These are phyloP conservation scores for Suhomyces xylopsoci DNA, from an alignment of 805 yeast species.

Conservation along the genomic window DNA sequence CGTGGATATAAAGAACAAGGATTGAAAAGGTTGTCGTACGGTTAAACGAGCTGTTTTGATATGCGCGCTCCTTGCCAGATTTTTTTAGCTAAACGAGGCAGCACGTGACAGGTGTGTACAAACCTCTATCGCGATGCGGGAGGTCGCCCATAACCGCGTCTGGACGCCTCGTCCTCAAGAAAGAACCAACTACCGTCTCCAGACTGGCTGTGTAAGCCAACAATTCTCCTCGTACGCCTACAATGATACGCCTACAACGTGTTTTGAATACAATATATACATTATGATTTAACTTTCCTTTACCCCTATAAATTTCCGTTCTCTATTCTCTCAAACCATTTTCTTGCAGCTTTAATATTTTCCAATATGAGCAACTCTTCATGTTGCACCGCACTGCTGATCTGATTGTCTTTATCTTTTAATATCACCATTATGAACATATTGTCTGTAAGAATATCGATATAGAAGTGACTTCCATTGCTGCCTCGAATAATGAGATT, in stretches of 20 bases:
- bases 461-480: conserved; percentile 43
- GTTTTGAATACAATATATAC: background rate
- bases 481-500: conserved; percentile 68
- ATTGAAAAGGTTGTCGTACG: background rate
- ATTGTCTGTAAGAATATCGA: conserved; percentile 57
- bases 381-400: conserved; percentile 24
- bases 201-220: background rate
- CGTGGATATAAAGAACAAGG: background rate
- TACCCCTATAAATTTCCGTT: conserved; percentile 6
- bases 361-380: conserved; percentile 50
- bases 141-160: background rate
- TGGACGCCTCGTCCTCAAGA: background rate
- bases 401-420: conserved; percentile 33
- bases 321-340: conserved; percentile 49
- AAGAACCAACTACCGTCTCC: background rate
- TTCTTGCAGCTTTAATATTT: conserved; percentile 55
- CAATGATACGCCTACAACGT: background rate
- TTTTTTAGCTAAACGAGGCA: background rate
- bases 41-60: background rate
- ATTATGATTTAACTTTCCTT: background rate
- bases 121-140: background rate
- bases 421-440: conserved; percentile 61
- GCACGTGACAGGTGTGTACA: background rate
- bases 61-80: background rate
- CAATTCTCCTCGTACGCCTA: no score